Evolutionary conservation across 2,329 filamentous ascomycete genomes (phyloP).

Genomic region (Tolypocladium guangdongense): DNA sequence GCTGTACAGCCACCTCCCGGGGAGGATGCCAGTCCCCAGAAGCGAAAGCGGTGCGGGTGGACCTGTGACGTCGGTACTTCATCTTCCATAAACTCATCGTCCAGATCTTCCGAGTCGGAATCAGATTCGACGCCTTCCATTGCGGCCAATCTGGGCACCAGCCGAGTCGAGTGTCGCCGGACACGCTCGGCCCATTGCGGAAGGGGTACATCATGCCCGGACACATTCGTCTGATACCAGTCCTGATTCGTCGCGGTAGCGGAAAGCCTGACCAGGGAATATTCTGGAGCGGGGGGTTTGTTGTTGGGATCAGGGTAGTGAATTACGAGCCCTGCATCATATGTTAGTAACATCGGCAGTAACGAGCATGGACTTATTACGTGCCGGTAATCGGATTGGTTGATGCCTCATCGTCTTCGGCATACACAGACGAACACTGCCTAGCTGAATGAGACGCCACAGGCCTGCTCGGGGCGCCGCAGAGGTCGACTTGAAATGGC

Average conservation of each 20-base stretch:
- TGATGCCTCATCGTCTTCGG: conserved; percentile 18
- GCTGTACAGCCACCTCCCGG: conserved; percentile 41
- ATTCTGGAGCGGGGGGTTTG: conserved; percentile 27
- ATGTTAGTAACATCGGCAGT: background rate
- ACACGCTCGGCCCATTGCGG: conserved; percentile 39
- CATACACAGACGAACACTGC: conserved; percentile 37
- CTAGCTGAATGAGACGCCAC: conserved; percentile 25
- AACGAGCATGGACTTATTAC: background rate
- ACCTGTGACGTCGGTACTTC: conserved; percentile 29
- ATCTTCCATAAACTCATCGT: conserved; percentile 6
- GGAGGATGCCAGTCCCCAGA: conserved; percentile 42
- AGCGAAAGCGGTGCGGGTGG: conserved; percentile 36
- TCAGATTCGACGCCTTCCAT: conserved; percentile 21
- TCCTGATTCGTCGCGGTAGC: conserved; percentile 37
- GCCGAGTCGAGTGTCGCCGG: conserved; percentile 29
- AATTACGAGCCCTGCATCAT: conserved; percentile 33
- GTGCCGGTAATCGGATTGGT: conserved; percentile 19
- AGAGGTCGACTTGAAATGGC: conserved; percentile 38
- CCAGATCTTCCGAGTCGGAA: conserved; percentile 12
- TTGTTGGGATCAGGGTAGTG: conserved; percentile 16
- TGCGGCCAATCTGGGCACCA: conserved; percentile 34
- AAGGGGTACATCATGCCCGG: conserved; percentile 12
- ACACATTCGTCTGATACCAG: conserved; percentile 43
- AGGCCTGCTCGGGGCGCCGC: conserved; percentile 11
- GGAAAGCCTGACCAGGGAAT: conserved; percentile 41